phyloP scores from a whole-genome alignment of 495 filamentous ascomycete genomes.

The Usnea hakonensis region DNA sequence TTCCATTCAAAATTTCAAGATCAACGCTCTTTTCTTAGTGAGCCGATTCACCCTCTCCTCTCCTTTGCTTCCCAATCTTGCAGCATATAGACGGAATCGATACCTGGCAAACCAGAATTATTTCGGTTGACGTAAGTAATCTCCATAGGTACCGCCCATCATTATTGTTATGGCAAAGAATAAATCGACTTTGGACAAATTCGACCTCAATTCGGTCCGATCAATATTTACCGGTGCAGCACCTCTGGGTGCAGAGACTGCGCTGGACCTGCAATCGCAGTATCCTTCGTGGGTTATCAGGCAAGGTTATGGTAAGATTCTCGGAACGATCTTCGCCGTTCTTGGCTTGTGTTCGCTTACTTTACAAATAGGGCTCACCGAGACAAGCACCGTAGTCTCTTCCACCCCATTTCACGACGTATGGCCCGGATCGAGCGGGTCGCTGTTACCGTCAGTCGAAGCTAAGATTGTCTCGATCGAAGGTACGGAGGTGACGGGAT shows the following conservation, averaged over 20 bases:
- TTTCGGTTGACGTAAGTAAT: neutral
- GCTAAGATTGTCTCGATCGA: slow-evolving; percentile 66
- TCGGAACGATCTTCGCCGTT: neutral
- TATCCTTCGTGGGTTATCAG: slow-evolving; percentile 61
- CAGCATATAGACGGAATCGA: neutral
- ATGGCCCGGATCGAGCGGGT: slow-evolving; percentile 64
- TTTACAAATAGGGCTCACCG: slow-evolving; percentile 58
- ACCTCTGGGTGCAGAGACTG: slow-evolving; percentile 72
- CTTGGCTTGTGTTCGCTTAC: neutral
- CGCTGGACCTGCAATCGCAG: slow-evolving; percentile 53
- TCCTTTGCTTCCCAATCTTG: neutral
- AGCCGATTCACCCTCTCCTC: slow-evolving; percentile 19
- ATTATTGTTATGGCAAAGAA: slow-evolving; percentile 73
- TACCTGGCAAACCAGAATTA: neutral
- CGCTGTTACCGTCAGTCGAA: slow-evolving; percentile 56
- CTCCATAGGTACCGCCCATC: slow-evolving; percentile 67
- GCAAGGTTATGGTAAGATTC: slow-evolving; percentile 68
- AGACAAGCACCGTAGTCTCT: slow-evolving; percentile 68
- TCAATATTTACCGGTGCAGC: slow-evolving; percentile 74
- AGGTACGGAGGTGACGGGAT: slow-evolving; percentile 64
- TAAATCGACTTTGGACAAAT: slow-evolving; percentile 53
- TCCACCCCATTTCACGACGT: slow-evolving; percentile 60
- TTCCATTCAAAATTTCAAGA: slow-evolving; percentile 66
- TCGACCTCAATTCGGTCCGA: slow-evolving; percentile 63
- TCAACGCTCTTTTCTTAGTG: slow-evolving; percentile 60